Base-by-base conservation (phyloP, 2,329 filamentous ascomycete species). In the Fusarium nanum region DNA sequence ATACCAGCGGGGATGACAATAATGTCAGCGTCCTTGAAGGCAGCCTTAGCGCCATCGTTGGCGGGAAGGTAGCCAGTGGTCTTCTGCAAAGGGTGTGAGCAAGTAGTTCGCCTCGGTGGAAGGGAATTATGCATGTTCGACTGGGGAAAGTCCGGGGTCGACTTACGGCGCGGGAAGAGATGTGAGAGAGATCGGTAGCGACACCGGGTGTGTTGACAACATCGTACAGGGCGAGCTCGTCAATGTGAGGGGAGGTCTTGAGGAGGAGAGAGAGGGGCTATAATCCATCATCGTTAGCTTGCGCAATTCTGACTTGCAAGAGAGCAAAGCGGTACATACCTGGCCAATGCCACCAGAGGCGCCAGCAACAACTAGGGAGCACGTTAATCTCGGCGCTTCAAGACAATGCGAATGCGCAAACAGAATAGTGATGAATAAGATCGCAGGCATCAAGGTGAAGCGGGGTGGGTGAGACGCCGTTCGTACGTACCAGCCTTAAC, bases 291-390 rank as follows among this genome's bases (percentile, higher is more conserved):
- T 18, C 22, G 44, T 62, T 40, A 60, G 50, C 53, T 68, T 62
- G 63, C 77, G 63, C 23, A 42, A 40, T 62, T 12, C 44, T 27
- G 25, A 41, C 27, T 52, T 28, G 20, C 45, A 27, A 47, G 46
- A 42, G 28, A 61, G 37, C 30, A 42, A 42, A 58, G 47, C 46
- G 56, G 48, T 42, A 80, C 85, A 77, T 81, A 97, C 94, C 91
- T 98, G 95, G 83, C 95, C 96, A 90, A 99, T 99, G 86, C 96
- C 96, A 85, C 96, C 96, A 82, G 95, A 91, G 81, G 95, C 96
- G 84, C 96, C 96, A 84, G 96, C 94, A 86, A 99, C 95, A 80
- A 90, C 88, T 91, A 61, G 64, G 46, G 60, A 45, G 56, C 46
- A 57, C 13, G 57, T 73, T 32, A 71, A 61, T 54, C 52, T 18